Evolutionary conservation across 2,329 filamentous ascomycete species (phyloP), one percentile per base, ranked within the genome.

Genomic region (Remersonia thermophila): DNA sequence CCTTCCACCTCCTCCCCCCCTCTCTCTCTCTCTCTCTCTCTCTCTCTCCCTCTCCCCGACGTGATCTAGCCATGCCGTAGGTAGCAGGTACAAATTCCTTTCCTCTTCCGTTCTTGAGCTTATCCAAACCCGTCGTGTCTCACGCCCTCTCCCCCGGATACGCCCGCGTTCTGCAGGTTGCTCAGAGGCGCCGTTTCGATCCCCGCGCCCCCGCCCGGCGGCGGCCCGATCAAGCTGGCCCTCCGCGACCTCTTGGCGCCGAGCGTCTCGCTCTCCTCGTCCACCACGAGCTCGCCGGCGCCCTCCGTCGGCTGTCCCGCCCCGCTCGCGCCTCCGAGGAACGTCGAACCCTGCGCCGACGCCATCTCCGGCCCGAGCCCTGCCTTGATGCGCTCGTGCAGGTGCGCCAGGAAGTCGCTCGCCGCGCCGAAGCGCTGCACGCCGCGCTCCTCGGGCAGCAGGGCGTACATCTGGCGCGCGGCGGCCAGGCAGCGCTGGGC

Each of bases 401-500:
- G 58, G 2, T 59, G 59, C 9, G 63, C 55, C 48, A 78, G 59
- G 41, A 73, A 72, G 3, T 63, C 61, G 37, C 61, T 66, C 0
- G 75, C 74, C 8, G 53, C 49, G 0, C 46, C 51, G 41, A 76
- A 78, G 20, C 62, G 60, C 36, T 62, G 55, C 31, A 77, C 65
- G 17, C 69, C 72, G 11, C 68, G 60, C 34, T 66, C 63, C 33
- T 63, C 56, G 2, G 64, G 60, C 14, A 75, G 54, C 10, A 62
- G 57, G 6, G 62, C 60, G 51, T 77, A 79, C 49, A 66, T 69
- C 33, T 55, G 61, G 18, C 63, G 59, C 3, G 83, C 83, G 45
- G 81, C 75, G 33, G 82, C 76, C 1, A 96, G 68, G 45, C 83
- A 84, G 39, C 73, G 70, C 46, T 84, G 82, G 1, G 86, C 83